phyloP scores from a whole-genome alignment of 2,329 filamentous ascomycete species.

The Pseudogymnoascus sp. region DNA sequence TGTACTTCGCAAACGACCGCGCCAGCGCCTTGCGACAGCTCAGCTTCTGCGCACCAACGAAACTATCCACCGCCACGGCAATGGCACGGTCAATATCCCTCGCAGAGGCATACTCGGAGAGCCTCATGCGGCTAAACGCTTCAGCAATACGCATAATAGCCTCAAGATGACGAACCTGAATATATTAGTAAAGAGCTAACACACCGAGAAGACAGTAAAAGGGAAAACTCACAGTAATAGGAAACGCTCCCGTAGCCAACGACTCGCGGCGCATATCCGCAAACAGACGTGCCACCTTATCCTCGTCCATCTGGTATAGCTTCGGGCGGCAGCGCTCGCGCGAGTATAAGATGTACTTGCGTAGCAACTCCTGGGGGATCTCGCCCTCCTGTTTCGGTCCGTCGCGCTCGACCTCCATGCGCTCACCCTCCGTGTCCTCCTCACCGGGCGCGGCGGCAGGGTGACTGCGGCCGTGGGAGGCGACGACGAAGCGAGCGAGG shows the following conservation, averaged over 20 bases:
- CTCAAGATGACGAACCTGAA: constrained; percentile 88
- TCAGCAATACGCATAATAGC: constrained; percentile 95
- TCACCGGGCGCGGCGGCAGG: constrained; percentile 47
- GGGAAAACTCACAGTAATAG: constrained; percentile 73
- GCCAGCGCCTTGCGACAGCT: constrained; percentile 95
- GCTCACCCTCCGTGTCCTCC: constrained; percentile 34
- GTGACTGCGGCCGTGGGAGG: constrained; percentile 87
- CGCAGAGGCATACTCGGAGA: constrained; percentile 88
- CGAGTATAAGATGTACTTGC: constrained; percentile 96
- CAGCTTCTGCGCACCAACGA: constrained; percentile 92
- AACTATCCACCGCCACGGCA: constrained; percentile 90
- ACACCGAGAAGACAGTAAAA: not conserved
- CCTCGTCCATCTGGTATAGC: constrained; percentile 94
- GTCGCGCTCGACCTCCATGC: constrained; percentile 58
- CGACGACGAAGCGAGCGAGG: constrained; percentile 88
- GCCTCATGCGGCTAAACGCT: constrained; percentile 91
- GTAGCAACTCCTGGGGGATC: constrained; percentile 80
- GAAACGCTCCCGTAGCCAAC: constrained; percentile 89
- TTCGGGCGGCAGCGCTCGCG: constrained; percentile 84
- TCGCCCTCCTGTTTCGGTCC: constrained; percentile 55
- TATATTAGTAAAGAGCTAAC: constrained; percentile 13
- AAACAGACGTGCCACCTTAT: constrained; percentile 90
- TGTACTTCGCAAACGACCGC: constrained; percentile 93
- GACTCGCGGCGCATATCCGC: constrained; percentile 93
- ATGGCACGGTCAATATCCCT: constrained; percentile 95